These are phyloP conservation scores for Ophiostoma sp. DNA, from an alignment of 2,329 filamentous ascomycete species.

Conservation along the genomic window DNA sequence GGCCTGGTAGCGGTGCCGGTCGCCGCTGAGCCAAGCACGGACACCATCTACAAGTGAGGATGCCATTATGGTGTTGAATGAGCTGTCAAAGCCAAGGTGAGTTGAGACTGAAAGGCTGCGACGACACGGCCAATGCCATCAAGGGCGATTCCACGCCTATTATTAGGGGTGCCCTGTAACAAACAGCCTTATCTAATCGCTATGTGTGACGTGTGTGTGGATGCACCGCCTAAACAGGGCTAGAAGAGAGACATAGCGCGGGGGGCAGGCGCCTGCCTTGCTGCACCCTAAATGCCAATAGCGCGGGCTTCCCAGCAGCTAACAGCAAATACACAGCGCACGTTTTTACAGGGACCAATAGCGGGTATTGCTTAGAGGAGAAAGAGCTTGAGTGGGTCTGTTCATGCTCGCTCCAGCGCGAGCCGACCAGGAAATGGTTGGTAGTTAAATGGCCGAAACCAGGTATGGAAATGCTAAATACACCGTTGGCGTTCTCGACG, in stretches of 20 bases:
- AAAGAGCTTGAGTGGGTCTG: slow-evolving; percentile 9
- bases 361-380: background rate
- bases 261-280: background rate
- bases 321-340: slow-evolving; percentile 7
- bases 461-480: background rate
- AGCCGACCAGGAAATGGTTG: background rate
- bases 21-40: slow-evolving; percentile 14
- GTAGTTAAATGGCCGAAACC: background rate
- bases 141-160: background rate
- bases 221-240: background rate
- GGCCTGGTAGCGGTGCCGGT: slow-evolving; percentile 16
- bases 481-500: background rate
- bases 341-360: slow-evolving; percentile 1
- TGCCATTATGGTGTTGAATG: background rate
- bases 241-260: background rate
- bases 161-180: slow-evolving; percentile 2
- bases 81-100: background rate
- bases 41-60: slow-evolving; percentile 17
- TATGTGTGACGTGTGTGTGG: background rate
- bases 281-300: background rate
- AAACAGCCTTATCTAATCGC: slow-evolving; percentile 6
- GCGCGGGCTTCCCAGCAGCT: background rate
- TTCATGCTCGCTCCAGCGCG: slow-evolving; percentile 12
- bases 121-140: background rate
- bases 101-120: background rate